Conservation (phyloP, 495 filamentous ascomycete species). For the Podospora bellae-mahoneyi region DNA sequence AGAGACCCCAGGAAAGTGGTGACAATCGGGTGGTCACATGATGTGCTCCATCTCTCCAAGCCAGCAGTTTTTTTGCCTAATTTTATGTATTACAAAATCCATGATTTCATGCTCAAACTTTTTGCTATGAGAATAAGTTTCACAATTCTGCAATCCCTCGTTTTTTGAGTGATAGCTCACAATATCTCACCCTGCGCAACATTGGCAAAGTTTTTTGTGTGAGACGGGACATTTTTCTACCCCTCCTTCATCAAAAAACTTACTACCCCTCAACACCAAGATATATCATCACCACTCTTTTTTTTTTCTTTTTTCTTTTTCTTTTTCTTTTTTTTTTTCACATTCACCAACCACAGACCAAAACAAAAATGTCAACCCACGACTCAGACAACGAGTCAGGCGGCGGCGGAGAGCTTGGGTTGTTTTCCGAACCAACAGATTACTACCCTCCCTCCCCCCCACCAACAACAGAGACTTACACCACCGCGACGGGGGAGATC, state of each 20-base stretch:
- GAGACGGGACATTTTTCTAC: neutral
- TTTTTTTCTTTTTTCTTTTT: neutral
- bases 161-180: neutral
- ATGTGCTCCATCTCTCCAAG: constrained; percentile 1
- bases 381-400: neutral
- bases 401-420: constrained; percentile 27
- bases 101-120: neutral
- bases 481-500: constrained; percentile 45
- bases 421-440: constrained; percentile 76
- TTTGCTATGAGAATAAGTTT: constrained; percentile 2
- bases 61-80: neutral
- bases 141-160: constrained; percentile 1
- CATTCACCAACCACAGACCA: neutral
- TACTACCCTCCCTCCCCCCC: constrained; percentile 70
- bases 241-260: neutral
- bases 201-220: neutral
- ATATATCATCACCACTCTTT: neutral
- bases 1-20: neutral
- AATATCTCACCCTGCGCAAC: neutral
- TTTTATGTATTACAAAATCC: neutral
- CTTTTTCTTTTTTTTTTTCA: neutral
- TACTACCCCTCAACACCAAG: neutral
- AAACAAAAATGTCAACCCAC: neutral
- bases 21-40: neutral
- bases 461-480: constrained; percentile 65